Percentiles rank a stretch among this genome's conserved stretches.
These are phyloP conservation scores for Neoascochyta sp. DNA, from an alignment of 2,329 filamentous ascomycete genomes.

Conservation along the genomic window DNA sequence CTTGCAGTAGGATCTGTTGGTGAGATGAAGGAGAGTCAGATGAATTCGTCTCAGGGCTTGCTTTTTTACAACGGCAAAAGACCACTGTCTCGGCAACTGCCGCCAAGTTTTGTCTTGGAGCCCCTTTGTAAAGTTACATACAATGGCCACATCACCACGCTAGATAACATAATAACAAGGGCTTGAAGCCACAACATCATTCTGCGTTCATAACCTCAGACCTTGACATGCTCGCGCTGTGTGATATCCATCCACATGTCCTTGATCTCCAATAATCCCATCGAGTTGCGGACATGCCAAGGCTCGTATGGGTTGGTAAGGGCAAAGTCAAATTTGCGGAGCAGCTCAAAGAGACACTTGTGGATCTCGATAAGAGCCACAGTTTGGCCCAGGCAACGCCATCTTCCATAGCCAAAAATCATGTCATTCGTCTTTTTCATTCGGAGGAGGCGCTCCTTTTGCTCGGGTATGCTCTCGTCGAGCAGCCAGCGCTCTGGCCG, in stretches of 20 bases:
- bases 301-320: slow-evolving; percentile 28
- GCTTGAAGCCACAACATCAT: no score
- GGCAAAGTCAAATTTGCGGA: slow-evolving; percentile 32
- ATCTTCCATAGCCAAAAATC: slow-evolving; percentile 38
- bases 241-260: slow-evolving; percentile 35
- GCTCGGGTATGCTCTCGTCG: slow-evolving; percentile 15
- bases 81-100: no score
- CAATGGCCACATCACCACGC: no score
- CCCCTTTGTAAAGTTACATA: no score
- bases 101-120: no score
- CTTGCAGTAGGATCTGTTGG: slow-evolving; percentile 13
- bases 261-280: slow-evolving; percentile 29
- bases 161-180: no score
- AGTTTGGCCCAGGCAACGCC: slow-evolving; percentile 32
- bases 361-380: slow-evolving; percentile 39
- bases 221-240: no score
- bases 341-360: slow-evolving; percentile 43
- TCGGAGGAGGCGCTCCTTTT: slow-evolving; percentile 21
- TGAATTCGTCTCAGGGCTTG: no score
- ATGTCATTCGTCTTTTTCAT: slow-evolving; percentile 36
- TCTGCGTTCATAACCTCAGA: no score
- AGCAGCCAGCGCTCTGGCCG: slow-evolving; percentile 50
- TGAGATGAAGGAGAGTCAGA: no score
- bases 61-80: no score
- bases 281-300: slow-evolving; percentile 27